These are phyloP conservation scores for Coemansia brasiliensis DNA, from an alignment of 192 early-diverging fungal genomes.

Conservation along the genomic window DNA sequence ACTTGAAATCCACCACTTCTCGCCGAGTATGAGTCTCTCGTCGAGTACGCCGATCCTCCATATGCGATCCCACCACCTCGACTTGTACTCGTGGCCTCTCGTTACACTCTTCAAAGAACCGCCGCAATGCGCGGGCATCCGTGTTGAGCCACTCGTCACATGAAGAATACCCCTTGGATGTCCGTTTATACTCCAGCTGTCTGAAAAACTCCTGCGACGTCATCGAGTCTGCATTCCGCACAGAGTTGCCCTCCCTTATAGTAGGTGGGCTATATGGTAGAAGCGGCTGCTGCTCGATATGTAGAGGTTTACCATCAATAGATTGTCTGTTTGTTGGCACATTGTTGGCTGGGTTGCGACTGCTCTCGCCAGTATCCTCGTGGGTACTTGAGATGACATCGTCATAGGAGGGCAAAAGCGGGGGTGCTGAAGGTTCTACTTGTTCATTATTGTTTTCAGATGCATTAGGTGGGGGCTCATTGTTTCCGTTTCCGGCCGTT, in stretches of 20 bases:
- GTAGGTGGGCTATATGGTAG: background rate
- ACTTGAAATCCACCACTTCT: slow-evolving; percentile 45
- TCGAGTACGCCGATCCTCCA: slow-evolving; percentile 3
- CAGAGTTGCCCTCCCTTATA: background rate
- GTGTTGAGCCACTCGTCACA: slow-evolving; percentile 48
- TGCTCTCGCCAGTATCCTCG: slow-evolving; percentile 7
- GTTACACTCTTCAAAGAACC: slow-evolving; percentile 44
- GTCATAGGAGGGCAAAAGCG: slow-evolving; percentile 38
- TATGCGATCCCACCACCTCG: slow-evolving; percentile 39
- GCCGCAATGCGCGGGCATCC: slow-evolving; percentile 20
- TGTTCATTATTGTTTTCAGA: background rate
- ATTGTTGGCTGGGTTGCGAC: slow-evolving; percentile 16
- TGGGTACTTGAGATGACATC: slow-evolving; percentile 27
- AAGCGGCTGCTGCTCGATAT: slow-evolving; percentile 11
- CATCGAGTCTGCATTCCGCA: background rate
- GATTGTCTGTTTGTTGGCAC: background rate
- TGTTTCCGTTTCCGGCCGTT: too few relatives aligned
- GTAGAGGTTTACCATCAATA: background rate
- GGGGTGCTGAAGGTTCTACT: slow-evolving; percentile 27
- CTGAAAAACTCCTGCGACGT: slow-evolving; percentile 49
- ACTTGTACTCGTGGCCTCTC: slow-evolving; percentile 41
- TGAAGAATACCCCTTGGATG: slow-evolving; percentile 44
- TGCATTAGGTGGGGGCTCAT: too few relatives aligned
- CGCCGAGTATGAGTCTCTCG: slow-evolving; percentile 13
- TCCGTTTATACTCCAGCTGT: slow-evolving; percentile 42